phyloP scores from a whole-genome alignment of 2,329 filamentous ascomycete species.

The Phialophora tarda region DNA sequence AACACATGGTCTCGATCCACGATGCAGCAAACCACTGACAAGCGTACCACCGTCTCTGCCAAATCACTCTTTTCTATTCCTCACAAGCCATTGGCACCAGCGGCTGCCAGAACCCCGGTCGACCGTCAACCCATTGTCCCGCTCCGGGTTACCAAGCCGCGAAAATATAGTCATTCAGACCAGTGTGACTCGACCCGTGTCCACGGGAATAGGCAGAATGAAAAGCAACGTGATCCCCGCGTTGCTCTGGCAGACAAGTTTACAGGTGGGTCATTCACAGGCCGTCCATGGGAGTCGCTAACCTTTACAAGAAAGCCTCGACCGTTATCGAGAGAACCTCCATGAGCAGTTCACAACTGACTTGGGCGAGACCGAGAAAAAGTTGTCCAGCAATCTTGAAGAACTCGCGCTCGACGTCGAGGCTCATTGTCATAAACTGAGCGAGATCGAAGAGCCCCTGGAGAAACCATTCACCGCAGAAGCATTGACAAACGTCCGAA shows the following conservation, averaged over 20 bases:
- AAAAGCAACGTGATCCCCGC: conserved; percentile 9
- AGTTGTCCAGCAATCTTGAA: conserved; percentile 19
- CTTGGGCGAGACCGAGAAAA: conserved; percentile 14
- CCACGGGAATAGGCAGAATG: conserved; percentile 12
- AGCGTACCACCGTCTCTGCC: conserved; percentile 2
- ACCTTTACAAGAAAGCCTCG: conserved; percentile 28
- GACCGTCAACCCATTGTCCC: conserved; percentile 3
- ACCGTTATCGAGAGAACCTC: conserved; percentile 29
- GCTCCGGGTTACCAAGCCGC: conserved; percentile 8
- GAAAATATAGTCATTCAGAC: conserved; percentile 6
- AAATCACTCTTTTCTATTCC: conserved; percentile 16
- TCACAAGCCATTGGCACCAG: conserved; percentile 6
- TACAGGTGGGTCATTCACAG: conserved; percentile 11
- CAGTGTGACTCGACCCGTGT: conserved; percentile 10
- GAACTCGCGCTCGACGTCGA: conserved; percentile 26
- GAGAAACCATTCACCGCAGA: conserved; percentile 26
- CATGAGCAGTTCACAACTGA: conserved; percentile 15
- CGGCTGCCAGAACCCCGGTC: conserved; percentile 3
- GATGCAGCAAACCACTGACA: conserved; percentile 16
- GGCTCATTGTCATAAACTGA: conserved; percentile 17
- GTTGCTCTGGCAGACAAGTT: conserved; percentile 26
- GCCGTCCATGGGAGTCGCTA: neutral
- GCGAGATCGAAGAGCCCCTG: conserved; percentile 25
- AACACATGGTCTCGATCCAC: neutral
- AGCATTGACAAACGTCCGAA: conserved; percentile 17